These are phyloP conservation scores for Verticillium alfalfae DNA, from an alignment of 2,329 filamentous ascomycete genomes.

Conservation along the genomic window DNA sequence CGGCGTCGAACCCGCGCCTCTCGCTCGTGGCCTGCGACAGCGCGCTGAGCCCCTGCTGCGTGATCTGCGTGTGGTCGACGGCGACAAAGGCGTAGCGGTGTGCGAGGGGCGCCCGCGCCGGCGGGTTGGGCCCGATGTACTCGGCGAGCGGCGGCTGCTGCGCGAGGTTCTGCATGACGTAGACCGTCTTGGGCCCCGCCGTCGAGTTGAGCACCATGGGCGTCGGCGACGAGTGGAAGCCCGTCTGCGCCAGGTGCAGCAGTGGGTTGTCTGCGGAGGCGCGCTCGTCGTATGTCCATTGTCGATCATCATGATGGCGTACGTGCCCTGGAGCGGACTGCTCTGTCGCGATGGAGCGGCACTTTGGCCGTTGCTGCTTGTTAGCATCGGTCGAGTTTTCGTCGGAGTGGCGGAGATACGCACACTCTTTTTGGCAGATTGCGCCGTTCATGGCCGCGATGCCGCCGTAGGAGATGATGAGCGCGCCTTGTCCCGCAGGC, in stretches of 20 bases:
- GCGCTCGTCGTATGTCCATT: conserved; percentile 33
- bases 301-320: conserved; percentile 36
- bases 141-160: conserved; percentile 18
- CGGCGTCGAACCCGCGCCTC: conserved; percentile 24
- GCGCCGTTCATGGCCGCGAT: conserved; percentile 29
- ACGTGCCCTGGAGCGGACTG: conserved; percentile 16
- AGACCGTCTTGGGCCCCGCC: conserved; percentile 17
- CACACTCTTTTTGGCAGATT: conserved; percentile 30
- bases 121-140: conserved; percentile 32
- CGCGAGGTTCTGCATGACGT: conserved; percentile 24
- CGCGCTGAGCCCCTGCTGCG: conserved; percentile 15
- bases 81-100: conserved; percentile 34
- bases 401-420: conserved; percentile 3
- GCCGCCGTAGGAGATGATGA: conserved; percentile 32
- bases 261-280: conserved; percentile 31
- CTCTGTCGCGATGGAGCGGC: conserved; percentile 10
- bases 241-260: conserved; percentile 41
- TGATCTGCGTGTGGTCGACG: conserved; percentile 26
- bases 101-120: conserved; percentile 27
- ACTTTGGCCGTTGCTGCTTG: conserved; percentile 5
- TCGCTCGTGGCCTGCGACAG: conserved; percentile 21
- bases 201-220: conserved; percentile 19
- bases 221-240: conserved; percentile 21
- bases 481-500: conserved; percentile 27
- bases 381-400: background rate